Percentiles rank a stretch among this genome's conserved stretches.
Evolutionary conservation across 2,329 filamentous ascomycete genomes (phyloP).

Genomic region (Chalara sp.): DNA sequence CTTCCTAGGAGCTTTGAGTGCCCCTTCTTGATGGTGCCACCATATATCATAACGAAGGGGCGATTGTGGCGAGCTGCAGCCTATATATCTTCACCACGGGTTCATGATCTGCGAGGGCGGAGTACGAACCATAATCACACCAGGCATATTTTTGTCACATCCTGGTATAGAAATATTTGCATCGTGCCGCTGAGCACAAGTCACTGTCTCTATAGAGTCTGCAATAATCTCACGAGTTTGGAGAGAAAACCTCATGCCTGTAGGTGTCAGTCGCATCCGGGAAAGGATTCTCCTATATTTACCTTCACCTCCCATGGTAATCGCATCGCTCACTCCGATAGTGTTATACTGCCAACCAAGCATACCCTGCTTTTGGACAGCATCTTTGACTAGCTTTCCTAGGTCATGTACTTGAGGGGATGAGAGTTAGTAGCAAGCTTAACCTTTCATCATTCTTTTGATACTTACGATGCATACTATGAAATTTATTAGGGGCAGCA

Average conservation of each 20-base stretch:
- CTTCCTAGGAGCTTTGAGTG: conserved; percentile 70
- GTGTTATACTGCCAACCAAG: conserved; percentile 52
- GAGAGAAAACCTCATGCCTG: conserved; percentile 89
- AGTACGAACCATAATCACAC: conserved; percentile 61
- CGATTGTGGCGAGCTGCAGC: conserved; percentile 70
- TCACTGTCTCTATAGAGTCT: conserved; percentile 89
- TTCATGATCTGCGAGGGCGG: background rate
- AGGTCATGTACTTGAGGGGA: conserved; percentile 65
- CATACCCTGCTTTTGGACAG: conserved; percentile 77
- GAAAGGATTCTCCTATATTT: conserved; percentile 14
- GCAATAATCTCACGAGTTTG: conserved; percentile 90
- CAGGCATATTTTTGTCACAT: conserved; percentile 98
- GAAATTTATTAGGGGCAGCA: conserved; percentile 7
- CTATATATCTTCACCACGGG: background rate
- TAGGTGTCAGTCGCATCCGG: conserved; percentile 11
- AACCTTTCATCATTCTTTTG: background rate
- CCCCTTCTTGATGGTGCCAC: conserved; percentile 85
- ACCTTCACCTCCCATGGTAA: conserved; percentile 94
- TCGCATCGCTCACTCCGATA: conserved; percentile 56
- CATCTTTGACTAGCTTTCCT: conserved; percentile 78
- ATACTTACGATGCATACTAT: conserved; percentile 40
- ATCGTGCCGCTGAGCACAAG: conserved; percentile 80
- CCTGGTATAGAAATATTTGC: conserved; percentile 90
- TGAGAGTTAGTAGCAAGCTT: background rate
- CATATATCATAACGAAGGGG: conserved; percentile 92